Base-by-base conservation (phyloP, 169 alveolate genomes). In the Neospora caninum region DNA sequence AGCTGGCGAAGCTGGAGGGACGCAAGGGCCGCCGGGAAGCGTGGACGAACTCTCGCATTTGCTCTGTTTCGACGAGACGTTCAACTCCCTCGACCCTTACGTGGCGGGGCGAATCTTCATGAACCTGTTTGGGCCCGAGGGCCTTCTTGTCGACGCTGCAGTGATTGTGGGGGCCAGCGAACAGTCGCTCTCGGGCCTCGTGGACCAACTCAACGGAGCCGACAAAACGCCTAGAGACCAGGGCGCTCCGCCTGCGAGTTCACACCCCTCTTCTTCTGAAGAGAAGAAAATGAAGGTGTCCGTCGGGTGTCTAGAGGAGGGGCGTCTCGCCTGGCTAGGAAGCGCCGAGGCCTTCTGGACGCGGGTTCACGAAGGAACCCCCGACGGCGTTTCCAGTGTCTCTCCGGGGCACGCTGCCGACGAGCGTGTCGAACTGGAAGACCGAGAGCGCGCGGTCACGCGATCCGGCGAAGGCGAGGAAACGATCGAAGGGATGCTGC, bases 51-150 rank as follows among this genome's bases (percentile, higher is more conserved):
- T 82, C 41, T 42, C 89, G 53, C 80, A 49, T n/a, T 45, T 92
- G 69, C 53, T 82, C 10, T 92, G 94, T 38, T 92, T 92, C 45
- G 94, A 92, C 49, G 94, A 92, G 29, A 53, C 91, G 53, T 92
- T 92, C 70, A 92, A 82, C 67, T 45, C 82, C 69, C 91, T 92
- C 41, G 94, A 92, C 25, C 69, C 70, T 27, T 36, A 43, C 25
- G 94, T 92, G 34, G 94, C 94, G 18, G 84, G 87, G 0, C 82
- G 70, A 18, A 43, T 92, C 45, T 92, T 92, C 45, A 31, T 42
- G 31, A 92, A 92, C 22, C 87, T 92, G 45, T 92, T 92, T 25
- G 94, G 94, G 10, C 91, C 86, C 0, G 20, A 58, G 10, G 94
- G 94, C n/a, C 86, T 92, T 29, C 49, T 92, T 25, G 53, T 16